Conservation (phyloP, 768 basidiomycete genomes). For the Termitomyces heimii region DNA sequence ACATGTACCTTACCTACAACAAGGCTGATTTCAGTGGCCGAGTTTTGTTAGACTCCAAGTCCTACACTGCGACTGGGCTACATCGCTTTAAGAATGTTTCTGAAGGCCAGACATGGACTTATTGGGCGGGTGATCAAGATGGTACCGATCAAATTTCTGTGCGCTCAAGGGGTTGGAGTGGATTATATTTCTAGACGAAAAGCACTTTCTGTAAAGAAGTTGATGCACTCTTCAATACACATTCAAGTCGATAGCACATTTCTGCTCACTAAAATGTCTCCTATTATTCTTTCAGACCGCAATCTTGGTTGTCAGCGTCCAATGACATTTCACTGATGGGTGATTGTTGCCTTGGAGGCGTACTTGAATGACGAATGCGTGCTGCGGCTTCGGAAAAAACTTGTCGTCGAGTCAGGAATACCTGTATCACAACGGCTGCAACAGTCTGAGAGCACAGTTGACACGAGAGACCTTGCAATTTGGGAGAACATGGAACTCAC, state of each 20-base stretch:
- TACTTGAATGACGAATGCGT: slow-evolving; percentile 1
- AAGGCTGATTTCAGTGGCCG: slow-evolving; percentile 45
- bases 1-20: slow-evolving; percentile 51
- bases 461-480: not conserved
- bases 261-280: not conserved
- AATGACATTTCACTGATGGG: slow-evolving; percentile 1
- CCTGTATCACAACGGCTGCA: slow-evolving; percentile 25
- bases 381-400: slow-evolving; percentile 19
- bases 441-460: slow-evolving; percentile 20
- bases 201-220: not conserved
- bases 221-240: not conserved
- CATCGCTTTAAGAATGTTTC: slow-evolving; percentile 7
- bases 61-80: slow-evolving; percentile 28
- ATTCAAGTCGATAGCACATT: not conserved
- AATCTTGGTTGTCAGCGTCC: slow-evolving; percentile 9
- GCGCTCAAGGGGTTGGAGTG: slow-evolving; percentile 41
- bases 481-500: slow-evolving; percentile 27
- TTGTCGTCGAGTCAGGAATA: slow-evolving; percentile 21
- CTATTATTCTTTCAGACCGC: slow-evolving; percentile 3
- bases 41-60: slow-evolving; percentile 37
- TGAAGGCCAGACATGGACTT: slow-evolving; percentile 28
- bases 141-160: slow-evolving; percentile 34
- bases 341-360: not conserved
- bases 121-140: slow-evolving; percentile 32
- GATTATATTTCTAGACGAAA: slow-evolving; percentile 33